A percentile compares a stretch with the other conserved stretches of the same genome.
Evolutionary conservation across 257 asterid species (phyloP).

Genomic region (Fraxinus americana): DNA sequence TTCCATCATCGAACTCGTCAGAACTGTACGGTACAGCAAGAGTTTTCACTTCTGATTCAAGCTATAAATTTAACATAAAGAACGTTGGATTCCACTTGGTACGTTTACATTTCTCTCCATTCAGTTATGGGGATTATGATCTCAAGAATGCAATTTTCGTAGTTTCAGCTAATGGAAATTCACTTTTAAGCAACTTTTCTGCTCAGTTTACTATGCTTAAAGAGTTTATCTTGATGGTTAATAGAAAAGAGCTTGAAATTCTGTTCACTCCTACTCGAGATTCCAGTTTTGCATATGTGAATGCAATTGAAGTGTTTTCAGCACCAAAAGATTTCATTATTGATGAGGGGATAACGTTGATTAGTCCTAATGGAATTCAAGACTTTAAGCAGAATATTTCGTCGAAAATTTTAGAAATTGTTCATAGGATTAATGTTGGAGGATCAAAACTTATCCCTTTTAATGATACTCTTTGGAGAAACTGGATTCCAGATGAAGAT

Average conservation of each 20-base stretch:
- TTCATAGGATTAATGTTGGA: slow-evolving; percentile 83
- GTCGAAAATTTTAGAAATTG: slow-evolving; percentile 57
- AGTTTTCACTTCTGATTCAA: slow-evolving; percentile 55
- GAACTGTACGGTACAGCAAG: slow-evolving; percentile 56
- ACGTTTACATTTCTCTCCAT: slow-evolving; percentile 77
- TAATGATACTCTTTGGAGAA: slow-evolving; percentile 82
- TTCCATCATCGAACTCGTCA: slow-evolving; percentile 40
- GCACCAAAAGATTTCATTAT: slow-evolving; percentile 67
- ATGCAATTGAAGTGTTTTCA: slow-evolving; percentile 75
- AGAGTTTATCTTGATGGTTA: slow-evolving; percentile 66
- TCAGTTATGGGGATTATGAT: slow-evolving; percentile 41
- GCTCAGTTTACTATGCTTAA: slow-evolving; percentile 36
- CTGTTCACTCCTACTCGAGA: slow-evolving; percentile 45
- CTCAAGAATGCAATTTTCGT: slow-evolving; percentile 45
- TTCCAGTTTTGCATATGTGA: slow-evolving; percentile 59
- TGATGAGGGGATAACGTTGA: slow-evolving; percentile 50
- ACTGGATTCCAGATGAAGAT: slow-evolving; percentile 73
- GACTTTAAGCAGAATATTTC: slow-evolving; percentile 70
- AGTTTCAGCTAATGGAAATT: slow-evolving; percentile 62
- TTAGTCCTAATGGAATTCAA: slow-evolving; percentile 47
- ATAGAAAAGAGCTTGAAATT: slow-evolving; percentile 51
- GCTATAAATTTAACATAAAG: slow-evolving; percentile 49
- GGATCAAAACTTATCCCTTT: slow-evolving; percentile 67
- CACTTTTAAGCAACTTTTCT: slow-evolving; percentile 41
- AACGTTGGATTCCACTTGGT: slow-evolving; percentile 66